A percentile compares a stretch with the other conserved stretches of the same genome.
Conservation (phyloP, 2,329 filamentous ascomycete species). For the Sclerotinia sclerotiorum region DNA sequence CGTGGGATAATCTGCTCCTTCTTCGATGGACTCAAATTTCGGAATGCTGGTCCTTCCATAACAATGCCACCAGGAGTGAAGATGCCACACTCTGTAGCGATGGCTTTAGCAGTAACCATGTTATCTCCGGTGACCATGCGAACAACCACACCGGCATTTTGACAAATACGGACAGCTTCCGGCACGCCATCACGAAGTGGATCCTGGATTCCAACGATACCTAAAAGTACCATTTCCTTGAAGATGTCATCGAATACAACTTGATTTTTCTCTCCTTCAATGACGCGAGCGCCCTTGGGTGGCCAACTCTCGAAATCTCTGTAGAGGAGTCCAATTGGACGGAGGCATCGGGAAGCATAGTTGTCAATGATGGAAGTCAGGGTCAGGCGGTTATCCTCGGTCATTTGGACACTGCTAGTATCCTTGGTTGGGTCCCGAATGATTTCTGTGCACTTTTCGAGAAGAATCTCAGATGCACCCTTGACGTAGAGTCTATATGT, state of each 20-base stretch:
- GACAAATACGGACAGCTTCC: constrained; percentile 65
- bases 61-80: constrained; percentile 55
- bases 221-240: constrained; percentile 70
- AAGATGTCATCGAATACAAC: constrained; percentile 69
- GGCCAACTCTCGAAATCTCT: constrained; percentile 71
- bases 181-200: constrained; percentile 68
- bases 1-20: constrained; percentile 60
- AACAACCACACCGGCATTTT: constrained; percentile 67
- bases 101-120: constrained; percentile 69
- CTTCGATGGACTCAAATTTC: constrained; percentile 58
- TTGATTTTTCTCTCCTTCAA: constrained; percentile 60
- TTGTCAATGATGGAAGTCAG: constrained; percentile 57
- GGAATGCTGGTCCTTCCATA: constrained; percentile 69
- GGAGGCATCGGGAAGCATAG: constrained; percentile 66
- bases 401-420: constrained; percentile 52
- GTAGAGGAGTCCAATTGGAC: constrained; percentile 74
- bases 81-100: constrained; percentile 69
- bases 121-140: constrained; percentile 77
- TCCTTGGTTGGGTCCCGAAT: constrained; percentile 59
- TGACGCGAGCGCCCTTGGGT: constrained; percentile 52
- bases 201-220: constrained; percentile 73
- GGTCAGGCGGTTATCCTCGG: constrained; percentile 55
- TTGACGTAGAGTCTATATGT: constrained; percentile 52
- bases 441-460: constrained; percentile 48
- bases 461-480: constrained; percentile 54